Evolutionary conservation across 345 rosid genomes (phyloP), one percentile per base, ranked within the genome.

Genomic region (Sisymbrium altissimum): DNA sequence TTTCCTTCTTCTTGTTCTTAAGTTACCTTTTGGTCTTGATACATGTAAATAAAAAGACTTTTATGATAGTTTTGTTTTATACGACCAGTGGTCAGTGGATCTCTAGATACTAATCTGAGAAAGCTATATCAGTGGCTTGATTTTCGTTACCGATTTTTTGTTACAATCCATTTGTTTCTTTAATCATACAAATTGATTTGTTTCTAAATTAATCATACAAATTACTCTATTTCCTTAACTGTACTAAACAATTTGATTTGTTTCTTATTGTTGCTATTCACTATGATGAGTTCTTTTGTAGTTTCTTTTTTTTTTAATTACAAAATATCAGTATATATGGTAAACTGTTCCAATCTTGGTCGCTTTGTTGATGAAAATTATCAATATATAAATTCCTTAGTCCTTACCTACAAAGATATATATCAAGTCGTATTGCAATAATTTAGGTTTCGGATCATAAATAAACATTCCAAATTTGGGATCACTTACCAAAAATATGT

Each of bases 281-380:
- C 32, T 23, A 50, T 50, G 25, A 9, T 33, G 18, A 49, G 17
- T 12, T 17, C 14, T 36, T 53, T 43, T 32, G 35, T 32, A 32
- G 35, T 32, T 32, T 23, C 25, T 32, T 27, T 27, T 27, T 27
- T 27, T 27, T n/a, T n/a, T n/a, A n/a, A n/a, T n/a, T n/a, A n/a
- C n/a, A 23, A 23, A 23, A 23, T 64, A 55, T 55, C 43, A 73
- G 58, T 55, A 65, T 1, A 35, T 64, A 73, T 64, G 64, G 71
- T 65, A 64, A 72, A 55, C 13, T 72, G 64, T 53, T 33, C 56
- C 46, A 73, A 23, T 55, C 65, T 55, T 65, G 12, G 50, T 55
- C 46, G 39, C 55, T 44, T 53, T 63, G 55, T 29, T 45, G 48
- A 54, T 10, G 5, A 56, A 55, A 11, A 33, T 23, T 54, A 56